These are phyloP conservation scores for Boletus rubescentipes DNA, from an alignment of 768 basidiomycete genomes.

Conservation along the genomic window DNA sequence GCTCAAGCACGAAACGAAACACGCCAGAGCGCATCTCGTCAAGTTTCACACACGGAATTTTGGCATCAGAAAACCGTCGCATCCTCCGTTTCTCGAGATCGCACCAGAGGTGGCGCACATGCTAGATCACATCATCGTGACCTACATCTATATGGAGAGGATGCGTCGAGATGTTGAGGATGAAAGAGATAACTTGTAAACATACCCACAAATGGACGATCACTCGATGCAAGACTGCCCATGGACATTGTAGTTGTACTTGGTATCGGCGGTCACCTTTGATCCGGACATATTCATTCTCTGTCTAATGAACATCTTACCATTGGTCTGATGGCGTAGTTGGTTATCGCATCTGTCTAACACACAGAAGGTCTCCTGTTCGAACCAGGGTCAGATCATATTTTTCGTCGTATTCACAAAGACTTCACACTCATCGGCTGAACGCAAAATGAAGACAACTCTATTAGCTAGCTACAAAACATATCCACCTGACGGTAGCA, in stretches of 20 bases:
- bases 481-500: not conserved
- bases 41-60: slow-evolving; percentile 21
- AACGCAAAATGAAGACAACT: not conserved
- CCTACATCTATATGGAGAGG: slow-evolving; percentile 33
- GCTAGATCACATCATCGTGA: slow-evolving; percentile 33
- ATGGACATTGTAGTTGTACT: too few species aligned
- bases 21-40: slow-evolving; percentile 11
- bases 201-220: not conserved
- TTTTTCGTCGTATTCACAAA: not conserved
- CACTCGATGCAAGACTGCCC: not conserved
- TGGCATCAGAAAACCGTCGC: slow-evolving; percentile 16
- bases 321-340: slow-evolving; percentile 60
- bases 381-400: slow-evolving; percentile 22
- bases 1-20: slow-evolving; percentile 16
- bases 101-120: slow-evolving; percentile 25
- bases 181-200: not conserved
- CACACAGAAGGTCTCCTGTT: slow-evolving; percentile 43
- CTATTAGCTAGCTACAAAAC: not conserved
- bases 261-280: too few species aligned
- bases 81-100: slow-evolving; percentile 30
- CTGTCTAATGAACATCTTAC: too few species aligned
- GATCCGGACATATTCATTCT: too few species aligned
- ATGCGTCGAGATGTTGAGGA: slow-evolving; percentile 11
- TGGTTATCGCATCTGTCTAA: slow-evolving; percentile 85
- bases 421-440: too few species aligned